These are phyloP conservation scores for Diatrype stigma DNA, from an alignment of 2,329 filamentous ascomycete species.

Conservation along the genomic window DNA sequence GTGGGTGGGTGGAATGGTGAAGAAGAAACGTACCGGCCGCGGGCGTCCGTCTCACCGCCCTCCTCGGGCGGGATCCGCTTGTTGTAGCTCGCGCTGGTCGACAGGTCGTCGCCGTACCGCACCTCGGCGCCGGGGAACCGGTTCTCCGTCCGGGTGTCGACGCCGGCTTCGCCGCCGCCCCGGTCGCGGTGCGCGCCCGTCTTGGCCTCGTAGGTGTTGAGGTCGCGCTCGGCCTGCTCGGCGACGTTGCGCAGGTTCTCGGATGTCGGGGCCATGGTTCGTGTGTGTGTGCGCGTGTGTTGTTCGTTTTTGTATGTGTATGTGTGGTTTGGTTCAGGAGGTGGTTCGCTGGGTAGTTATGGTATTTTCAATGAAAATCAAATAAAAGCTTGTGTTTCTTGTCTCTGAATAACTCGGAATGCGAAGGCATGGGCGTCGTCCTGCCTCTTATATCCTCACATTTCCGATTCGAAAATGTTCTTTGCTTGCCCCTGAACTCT, in stretches of 20 bases:
- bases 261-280: conserved; percentile 23
- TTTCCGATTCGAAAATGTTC: too few species aligned
- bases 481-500: background rate
- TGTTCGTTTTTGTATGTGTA: background rate
- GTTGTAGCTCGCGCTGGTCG: conserved; percentile 42
- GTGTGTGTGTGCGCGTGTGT: background rate
- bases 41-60: conserved; percentile 40
- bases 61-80: conserved; percentile 42
- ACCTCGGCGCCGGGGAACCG: conserved; percentile 40
- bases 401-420: too few species aligned
- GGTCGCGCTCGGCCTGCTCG: conserved; percentile 41
- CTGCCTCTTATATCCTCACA: too few species aligned
- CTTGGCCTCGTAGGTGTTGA: conserved; percentile 46
- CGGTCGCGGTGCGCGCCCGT: conserved; percentile 38
- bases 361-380: too few species aligned
- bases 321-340: background rate
- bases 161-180: conserved; percentile 37
- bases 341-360: too few species aligned
- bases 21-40: conserved; percentile 34
- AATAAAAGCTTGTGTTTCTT: too few species aligned
- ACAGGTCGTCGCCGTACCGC: conserved; percentile 37
- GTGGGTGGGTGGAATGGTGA: too few species aligned
- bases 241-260: conserved; percentile 40
- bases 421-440: too few species aligned
- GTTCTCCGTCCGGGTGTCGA: conserved; percentile 37